Conservation (phyloP, 345 rosid species). For the Citrus inodora region DNA sequence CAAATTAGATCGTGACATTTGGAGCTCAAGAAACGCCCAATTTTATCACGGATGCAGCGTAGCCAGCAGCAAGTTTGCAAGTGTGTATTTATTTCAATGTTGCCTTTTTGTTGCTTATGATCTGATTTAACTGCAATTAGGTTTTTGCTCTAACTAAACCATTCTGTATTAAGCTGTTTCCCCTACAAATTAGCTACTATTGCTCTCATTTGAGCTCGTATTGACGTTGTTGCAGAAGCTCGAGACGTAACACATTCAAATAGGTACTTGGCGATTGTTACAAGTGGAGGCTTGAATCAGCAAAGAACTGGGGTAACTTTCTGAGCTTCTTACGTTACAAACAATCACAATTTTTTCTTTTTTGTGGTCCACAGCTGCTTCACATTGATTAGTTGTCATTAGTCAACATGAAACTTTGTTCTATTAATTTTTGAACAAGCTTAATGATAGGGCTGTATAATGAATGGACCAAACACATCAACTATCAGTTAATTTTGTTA, state of each 20-base stretch:
- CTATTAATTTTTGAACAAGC: neutral
- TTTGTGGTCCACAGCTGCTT: neutral
- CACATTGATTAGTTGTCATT: neutral
- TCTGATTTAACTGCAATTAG: neutral
- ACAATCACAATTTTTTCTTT: too few relatives aligned
- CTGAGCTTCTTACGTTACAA: neutral
- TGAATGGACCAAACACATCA: neutral
- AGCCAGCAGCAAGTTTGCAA: constrained; percentile 57
- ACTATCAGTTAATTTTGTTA: neutral
- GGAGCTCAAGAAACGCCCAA: constrained; percentile 66
- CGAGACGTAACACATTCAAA: constrained; percentile 41
- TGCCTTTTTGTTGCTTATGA: neutral
- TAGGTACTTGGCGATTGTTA: constrained; percentile 70
- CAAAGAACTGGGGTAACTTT: constrained; percentile 86
- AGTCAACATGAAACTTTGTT: neutral
- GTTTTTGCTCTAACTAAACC: neutral
- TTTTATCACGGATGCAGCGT: constrained; percentile 68
- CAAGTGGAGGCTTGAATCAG: constrained; percentile 95
- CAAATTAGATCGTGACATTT: constrained; percentile 62
- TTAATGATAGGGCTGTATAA: neutral
- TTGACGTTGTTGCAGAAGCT: constrained; percentile 46
- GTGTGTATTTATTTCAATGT: constrained; percentile 31
- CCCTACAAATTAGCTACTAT: neutral
- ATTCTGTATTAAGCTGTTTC: neutral
- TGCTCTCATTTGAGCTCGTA: constrained; percentile 3